Base-by-base conservation (phyloP, 257 asterid species). In the Mitragyna speciosa region DNA sequence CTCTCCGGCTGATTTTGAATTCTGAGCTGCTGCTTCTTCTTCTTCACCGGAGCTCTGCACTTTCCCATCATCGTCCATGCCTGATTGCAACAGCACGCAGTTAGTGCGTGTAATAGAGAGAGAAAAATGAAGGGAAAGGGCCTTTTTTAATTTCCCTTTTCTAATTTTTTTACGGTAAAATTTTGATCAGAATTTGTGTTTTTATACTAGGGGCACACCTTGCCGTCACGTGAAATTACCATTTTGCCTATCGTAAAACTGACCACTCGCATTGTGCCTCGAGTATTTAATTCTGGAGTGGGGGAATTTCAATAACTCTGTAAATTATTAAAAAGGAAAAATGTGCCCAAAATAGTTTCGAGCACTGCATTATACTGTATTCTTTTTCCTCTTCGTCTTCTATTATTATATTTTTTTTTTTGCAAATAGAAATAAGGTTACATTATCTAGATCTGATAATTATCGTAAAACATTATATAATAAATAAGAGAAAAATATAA, bases 51-150 rank as follows among this genome's bases (percentile, higher is more conserved):
- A 82, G 77, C 80, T 77, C 74, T 7, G 54, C 65, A 6, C 56
- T 31, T 64, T 59, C 11, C 28, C n/a, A 41, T 47, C 61, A 59
- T 28, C 85, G 51, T 79, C 83, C 87, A 84, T 82, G 82, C 79
- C 79, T 45, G 49, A 45, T 45, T 41, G 70, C 65, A 41, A 36
- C 70, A 39, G 65, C 54, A 80, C 70, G 41, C 75, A 70, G 63
- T 59, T 28, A 69, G 77, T 47, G 82, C 47, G 79, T 20, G 77
- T 39, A 75, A 24, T 56, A 58, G 75, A 45, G 83, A 67, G 63
- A 49, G 72, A 39, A 76, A n/a, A 73, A 36, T 36, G 64, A 81
- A 64, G 70, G 83, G 75, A 77, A 81, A 84, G 83, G 70, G 0
- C 17, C 19, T 11, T 43, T 12, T 66, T 65, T 70, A 12, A 45